Evolutionary conservation across 2,329 filamentous ascomycete genomes (phyloP), one percentile per base, ranked within the genome.

Genomic region (Penicillium hesseltinei): DNA sequence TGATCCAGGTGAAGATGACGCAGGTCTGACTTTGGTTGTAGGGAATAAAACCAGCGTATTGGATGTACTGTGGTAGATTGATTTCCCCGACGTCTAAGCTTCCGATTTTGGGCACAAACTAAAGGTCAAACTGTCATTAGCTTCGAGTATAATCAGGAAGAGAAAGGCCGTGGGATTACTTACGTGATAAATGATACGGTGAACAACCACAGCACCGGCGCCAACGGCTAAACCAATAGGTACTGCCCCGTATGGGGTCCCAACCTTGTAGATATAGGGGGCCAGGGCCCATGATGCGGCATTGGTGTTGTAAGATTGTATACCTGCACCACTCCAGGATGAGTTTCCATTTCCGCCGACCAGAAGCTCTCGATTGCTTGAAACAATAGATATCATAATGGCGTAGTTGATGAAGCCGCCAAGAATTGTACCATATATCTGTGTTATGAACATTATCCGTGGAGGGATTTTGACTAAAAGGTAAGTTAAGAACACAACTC

Each of bases 21-120:
- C 82, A 84, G 2, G 83, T 84, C 66, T 84, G 82, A 0, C 78
- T 80, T 43, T 74, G 69, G 66, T 84, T 82, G 70, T 82, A 84
- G 0, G 82, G 81, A 52, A 84, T 80, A 53, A 74, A 83, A 15
- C 81, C 82, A 9, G 80, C 78, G 54, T 77, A 84, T 62, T 83
- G 81, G 52, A 84, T 78, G 55, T 84, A 78, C 60, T 83, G 81
- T 0, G 82, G 76, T 51, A 84, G 63, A 63, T 84, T 84, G 69
- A 84, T 69, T 13, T 81, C 77, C 2, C 61, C 56, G 2, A 78
- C 58, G 0, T 74, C 68, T 48, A 82, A 75, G 15, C 67, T 66
- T 7, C 73, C 68, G 54, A 84, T 74, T 43, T 74, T 81, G 25
- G 81, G 81, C 2, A 77, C 57, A 55, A 82, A 79, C 79, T 82